These are phyloP conservation scores for Trametes pubescens DNA, from an alignment of 1,284 basidiomycete genomes.

Conservation along the genomic window DNA sequence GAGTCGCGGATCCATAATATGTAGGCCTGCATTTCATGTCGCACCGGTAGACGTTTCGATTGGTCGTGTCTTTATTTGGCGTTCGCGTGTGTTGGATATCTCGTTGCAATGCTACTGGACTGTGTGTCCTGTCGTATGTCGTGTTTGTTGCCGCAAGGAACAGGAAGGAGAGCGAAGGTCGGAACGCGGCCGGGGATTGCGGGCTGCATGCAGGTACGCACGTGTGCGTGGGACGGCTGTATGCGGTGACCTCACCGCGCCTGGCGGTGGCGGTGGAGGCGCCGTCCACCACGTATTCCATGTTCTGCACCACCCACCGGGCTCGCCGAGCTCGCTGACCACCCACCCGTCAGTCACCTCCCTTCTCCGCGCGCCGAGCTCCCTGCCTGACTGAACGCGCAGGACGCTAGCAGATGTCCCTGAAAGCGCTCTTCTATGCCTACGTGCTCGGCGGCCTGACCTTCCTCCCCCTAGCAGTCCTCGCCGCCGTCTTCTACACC, in stretches of 20 bases:
- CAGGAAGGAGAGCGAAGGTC: not conserved
- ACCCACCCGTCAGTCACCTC: constrained; percentile 10
- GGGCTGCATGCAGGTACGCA: constrained; percentile 12
- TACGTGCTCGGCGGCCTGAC: constrained; percentile 91
- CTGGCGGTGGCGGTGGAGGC: constrained; percentile 16
- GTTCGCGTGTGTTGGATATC: constrained; percentile 1
- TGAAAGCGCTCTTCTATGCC: constrained; percentile 75
- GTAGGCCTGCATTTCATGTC: constrained; percentile 6
- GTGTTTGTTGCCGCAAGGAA: not conserved
- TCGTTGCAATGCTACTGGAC: constrained; percentile 1
- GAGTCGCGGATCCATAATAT: not conserved
- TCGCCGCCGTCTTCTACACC: constrained; percentile 63
- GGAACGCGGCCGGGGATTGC: not conserved
- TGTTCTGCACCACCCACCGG: constrained; percentile 30
- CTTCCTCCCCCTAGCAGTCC: constrained; percentile 79
- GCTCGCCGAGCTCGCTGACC: constrained; percentile 31
- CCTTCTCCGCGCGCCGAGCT: not conserved
- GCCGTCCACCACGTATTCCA: constrained; percentile 35
- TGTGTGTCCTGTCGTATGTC: not conserved
- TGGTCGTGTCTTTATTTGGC: not conserved
- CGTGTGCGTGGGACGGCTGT: constrained; percentile 29
- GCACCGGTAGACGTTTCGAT: not conserved
- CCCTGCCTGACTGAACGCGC: not conserved
- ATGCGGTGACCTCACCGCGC: constrained; percentile 35
- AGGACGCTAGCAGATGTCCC: constrained; percentile 53